Evolutionary conservation across 306 rosid genomes (phyloP).

Genomic region (Herpetospermum pedunculosum): DNA sequence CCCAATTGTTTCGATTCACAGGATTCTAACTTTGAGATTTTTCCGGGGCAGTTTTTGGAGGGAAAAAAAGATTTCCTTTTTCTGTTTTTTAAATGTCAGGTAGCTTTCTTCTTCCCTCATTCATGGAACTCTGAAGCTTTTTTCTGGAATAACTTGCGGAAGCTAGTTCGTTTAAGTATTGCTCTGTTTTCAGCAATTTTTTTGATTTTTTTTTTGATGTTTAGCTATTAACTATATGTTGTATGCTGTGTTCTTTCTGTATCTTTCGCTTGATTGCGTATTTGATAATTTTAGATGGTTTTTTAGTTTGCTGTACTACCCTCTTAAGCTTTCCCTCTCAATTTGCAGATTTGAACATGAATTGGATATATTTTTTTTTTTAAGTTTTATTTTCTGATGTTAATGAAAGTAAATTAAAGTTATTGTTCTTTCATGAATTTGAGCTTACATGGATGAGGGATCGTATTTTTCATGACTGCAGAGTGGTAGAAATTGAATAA

Average conservation of each 20-base stretch:
- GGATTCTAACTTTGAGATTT: not conserved
- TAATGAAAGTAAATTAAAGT: not conserved
- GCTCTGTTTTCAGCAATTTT: not conserved
- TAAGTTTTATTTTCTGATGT: not conserved
- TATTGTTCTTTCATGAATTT: not conserved
- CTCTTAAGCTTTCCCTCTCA: not conserved
- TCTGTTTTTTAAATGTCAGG: not conserved
- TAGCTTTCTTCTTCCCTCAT: not conserved
- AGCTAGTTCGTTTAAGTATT: not conserved
- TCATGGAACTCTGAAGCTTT: not conserved
- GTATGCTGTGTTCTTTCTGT: not conserved
- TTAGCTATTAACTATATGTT: not conserved
- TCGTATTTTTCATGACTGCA: not conserved
- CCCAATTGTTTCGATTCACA: not conserved
- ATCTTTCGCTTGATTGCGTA: not conserved
- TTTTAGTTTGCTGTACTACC: not conserved
- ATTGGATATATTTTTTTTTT: not conserved
- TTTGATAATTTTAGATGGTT: not conserved
- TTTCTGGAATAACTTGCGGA: not conserved
- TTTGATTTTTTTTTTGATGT: not conserved
- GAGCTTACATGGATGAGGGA: not conserved
- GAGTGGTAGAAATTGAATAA: conserved; percentile 21
- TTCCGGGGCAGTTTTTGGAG: not conserved
- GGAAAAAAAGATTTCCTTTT: not conserved
- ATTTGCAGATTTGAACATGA: not conserved